phyloP scores from a whole-genome alignment of 164 flowering plant genomes.

The Tinospora cordifolia region DNA sequence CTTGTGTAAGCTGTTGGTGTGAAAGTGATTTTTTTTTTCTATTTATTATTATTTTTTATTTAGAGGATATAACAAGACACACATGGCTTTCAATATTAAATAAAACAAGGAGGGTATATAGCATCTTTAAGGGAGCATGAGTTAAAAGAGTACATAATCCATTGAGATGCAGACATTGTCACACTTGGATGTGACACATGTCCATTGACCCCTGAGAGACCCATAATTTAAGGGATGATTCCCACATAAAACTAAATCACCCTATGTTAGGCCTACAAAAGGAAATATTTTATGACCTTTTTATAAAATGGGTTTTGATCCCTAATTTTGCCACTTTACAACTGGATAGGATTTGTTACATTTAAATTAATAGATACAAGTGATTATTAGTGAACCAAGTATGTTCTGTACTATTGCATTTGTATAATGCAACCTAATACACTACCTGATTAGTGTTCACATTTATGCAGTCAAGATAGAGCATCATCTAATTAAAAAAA shows the following conservation, averaged over 20 bases:
- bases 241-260: not conserved
- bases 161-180: conserved; percentile 8
- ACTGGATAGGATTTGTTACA: not conserved
- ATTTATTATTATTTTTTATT: too few species aligned
- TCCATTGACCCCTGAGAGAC: not conserved
- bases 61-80: not conserved
- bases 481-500: not conserved
- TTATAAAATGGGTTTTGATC: not conserved
- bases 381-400: not conserved
- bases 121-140: not conserved
- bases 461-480: not conserved
- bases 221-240: not conserved
- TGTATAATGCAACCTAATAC: not conserved
- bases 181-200: conserved; percentile 7
- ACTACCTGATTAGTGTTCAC: not conserved
- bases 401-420: not conserved
- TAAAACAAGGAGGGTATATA: conserved; percentile 1
- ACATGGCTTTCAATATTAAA: conserved; percentile 2
- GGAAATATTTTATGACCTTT: too few species aligned
- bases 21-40: not conserved
- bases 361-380: not conserved
- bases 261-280: not conserved
- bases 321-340: not conserved
- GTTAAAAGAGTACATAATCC: not conserved
- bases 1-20: not conserved